These are phyloP conservation scores for Pythium volutum DNA, from an alignment of 352 stramenopile species.

Conservation along the genomic window DNA sequence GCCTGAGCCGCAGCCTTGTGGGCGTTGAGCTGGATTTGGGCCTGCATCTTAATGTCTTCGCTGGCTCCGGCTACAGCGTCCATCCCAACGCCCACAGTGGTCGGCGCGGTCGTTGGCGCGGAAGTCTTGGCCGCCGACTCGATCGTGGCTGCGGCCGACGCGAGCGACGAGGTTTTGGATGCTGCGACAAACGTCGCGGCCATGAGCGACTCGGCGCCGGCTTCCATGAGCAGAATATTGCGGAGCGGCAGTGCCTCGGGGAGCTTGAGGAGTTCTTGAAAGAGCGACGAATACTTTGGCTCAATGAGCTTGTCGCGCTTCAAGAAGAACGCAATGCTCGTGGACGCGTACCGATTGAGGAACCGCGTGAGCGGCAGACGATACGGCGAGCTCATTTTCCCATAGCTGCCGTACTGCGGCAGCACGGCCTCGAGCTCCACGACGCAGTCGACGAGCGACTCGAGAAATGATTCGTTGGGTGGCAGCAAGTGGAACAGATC, in stretches of 20 bases:
- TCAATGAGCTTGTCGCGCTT: conserved; percentile 82
- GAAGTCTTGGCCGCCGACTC: conserved; percentile 21
- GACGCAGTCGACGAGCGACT: conserved; percentile 94
- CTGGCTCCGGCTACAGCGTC: conserved; percentile 20
- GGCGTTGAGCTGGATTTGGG: conserved; percentile 82
- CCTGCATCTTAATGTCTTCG: conserved; percentile 78
- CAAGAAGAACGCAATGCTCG: conserved; percentile 85
- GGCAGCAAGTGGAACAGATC: conserved; percentile 96
- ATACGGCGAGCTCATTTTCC: conserved; percentile 91
- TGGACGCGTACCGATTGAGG: conserved; percentile 90
- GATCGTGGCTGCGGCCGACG: conserved; percentile 16
- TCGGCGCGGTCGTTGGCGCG: conserved; percentile 7
- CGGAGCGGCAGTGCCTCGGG: conserved; percentile 87
- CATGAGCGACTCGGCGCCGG: conserved; percentile 89
- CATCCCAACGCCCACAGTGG: not conserved
- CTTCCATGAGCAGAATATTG: conserved; percentile 82
- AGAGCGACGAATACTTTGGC: conserved; percentile 91
- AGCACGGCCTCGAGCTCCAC: conserved; percentile 93
- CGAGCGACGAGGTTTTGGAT: conserved; percentile 47
- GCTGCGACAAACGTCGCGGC: conserved; percentile 90
- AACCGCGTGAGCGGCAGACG: conserved; percentile 90
- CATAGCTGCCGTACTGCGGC: conserved; percentile 87
- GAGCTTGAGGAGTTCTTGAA: conserved; percentile 92
- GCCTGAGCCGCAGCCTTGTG: conserved; percentile 82
- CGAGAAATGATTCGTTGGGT: conserved; percentile 93